Evolutionary conservation across 306 rosid species (phyloP), one percentile per base, ranked within the genome.

Genomic region (Bauhinia variegata): DNA sequence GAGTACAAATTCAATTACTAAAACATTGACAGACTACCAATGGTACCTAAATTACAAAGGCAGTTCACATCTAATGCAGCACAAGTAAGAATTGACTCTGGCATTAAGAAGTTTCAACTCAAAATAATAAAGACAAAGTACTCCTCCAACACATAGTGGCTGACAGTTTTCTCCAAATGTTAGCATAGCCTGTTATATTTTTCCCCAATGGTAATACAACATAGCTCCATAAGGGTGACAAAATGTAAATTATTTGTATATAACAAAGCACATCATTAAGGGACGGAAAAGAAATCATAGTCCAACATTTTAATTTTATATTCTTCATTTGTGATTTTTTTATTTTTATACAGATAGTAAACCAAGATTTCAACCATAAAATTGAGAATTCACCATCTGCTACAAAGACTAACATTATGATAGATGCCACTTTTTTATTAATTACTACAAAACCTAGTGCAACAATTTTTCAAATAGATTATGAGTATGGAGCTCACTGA

Each of bases 401-500:
- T 14, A 42, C 12, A 65, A 43, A 65, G 63, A 69, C 55, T 42
- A 57, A 65, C 50, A 33, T 64, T 39, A 31, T 38, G 49, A 76
- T 32, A 61, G 56, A 62, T 55, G 47, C 11, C 50, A 72, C 5
- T 51, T 43, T 64, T 54, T 50, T 56, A 41, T 58, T 19, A 52
- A 48, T 54, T 31, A 73, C 44, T 70, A 63, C 36, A 57, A 48
- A 65, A 67, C 74, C 32, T 80, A 62, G 42, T 73, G 69, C 42
- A 41, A 75, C 14, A 30, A 23, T 32, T 59, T 30, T 30, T 53
- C 53, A 55, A 78, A 53, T 70, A 61, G 60, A 42, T 36, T 34
- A 54, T 67, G 58, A 53, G 66, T 58, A 67, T 43, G 73, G 63
- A 82, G 32, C 86, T 66, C 74, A 82, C 97, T 19, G 96, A 72